Base-by-base conservation (phyloP, 495 filamentous ascomycete genomes). In the Paragyromitra xinjiangensis region DNA sequence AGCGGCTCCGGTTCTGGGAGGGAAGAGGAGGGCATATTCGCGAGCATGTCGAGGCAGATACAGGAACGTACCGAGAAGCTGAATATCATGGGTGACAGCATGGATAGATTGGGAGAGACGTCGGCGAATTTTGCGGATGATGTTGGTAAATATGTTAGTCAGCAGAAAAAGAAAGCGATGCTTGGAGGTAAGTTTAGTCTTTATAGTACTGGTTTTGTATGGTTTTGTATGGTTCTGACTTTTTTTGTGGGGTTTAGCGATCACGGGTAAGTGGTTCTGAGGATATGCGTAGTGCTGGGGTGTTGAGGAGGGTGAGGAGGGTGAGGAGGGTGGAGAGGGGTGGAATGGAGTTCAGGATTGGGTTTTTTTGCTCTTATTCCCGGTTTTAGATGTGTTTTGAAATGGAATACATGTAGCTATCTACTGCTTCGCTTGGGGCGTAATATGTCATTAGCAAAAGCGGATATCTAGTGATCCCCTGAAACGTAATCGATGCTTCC, bases 51-150 rank as follows among this genome's bases (percentile, higher is more conserved):
- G 16, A 88, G 94, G 63, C 91, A 94, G 82, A 83, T 98, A 40
- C 92, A 94, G 78, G 95, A 99, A 82, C 86, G 95, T 44, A 97
- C 95, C 2, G 93, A 98, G 83, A 93, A 90, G 77, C 84, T 99
- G 64, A 91, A 89, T 61, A 85, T 96, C 29, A 90, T 92, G 82
- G 92, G 92, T 11, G 96, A 99, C 82, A 89, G 86, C 12, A 92
- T 97, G 90, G 91, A 94, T 69, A 88, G 88, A 48, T 82, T 97
- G 67, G 90, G 94, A 81, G 89, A 94, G 76, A 90, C 90, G 59
- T 95, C 91, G 80, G 88, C 89, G 69, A 91, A 88, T 59, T 98
- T 93, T 88, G 91, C 92, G 14, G 89, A 92, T 29, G 95, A 97
- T 79, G 93, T 97, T 70, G 90, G 88, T 80, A 97, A 97, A 80